phyloP scores from a whole-genome alignment of 2,329 filamentous ascomycete genomes.

The Aspergillus ibericus region DNA sequence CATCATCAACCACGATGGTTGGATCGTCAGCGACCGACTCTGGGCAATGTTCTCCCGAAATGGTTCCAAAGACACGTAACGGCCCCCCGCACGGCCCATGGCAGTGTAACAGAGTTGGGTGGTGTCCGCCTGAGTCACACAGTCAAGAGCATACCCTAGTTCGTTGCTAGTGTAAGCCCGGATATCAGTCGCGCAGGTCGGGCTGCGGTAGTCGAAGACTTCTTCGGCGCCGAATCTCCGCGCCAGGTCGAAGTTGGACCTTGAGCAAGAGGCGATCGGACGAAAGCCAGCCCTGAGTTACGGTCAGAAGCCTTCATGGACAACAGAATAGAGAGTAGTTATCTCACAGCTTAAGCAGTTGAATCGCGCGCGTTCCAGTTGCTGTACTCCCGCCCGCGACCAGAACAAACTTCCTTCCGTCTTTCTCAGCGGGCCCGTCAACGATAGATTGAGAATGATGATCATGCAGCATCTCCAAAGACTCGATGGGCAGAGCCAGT shows the following conservation, averaged over 20 bases:
- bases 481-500: slow-evolving; percentile 8
- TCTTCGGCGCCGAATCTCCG: slow-evolving; percentile 45
- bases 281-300: slow-evolving; percentile 35
- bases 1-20: slow-evolving; percentile 30
- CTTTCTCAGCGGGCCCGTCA: slow-evolving; percentile 6
- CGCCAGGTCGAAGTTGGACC: slow-evolving; percentile 46
- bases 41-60: not conserved
- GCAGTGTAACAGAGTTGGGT: slow-evolving; percentile 41
- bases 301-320: not conserved
- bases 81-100: not conserved
- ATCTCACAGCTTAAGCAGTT: slow-evolving; percentile 41
- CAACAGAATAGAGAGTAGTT: not conserved
- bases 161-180: slow-evolving; percentile 39
- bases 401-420: slow-evolving; percentile 35
- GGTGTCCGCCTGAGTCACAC: slow-evolving; percentile 37
- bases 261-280: slow-evolving; percentile 49
- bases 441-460: not conserved
- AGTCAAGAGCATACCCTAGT: slow-evolving; percentile 47
- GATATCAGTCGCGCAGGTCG: slow-evolving; percentile 40
- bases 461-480: too few species aligned
- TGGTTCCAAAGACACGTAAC: not conserved
- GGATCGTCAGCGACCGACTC: slow-evolving; percentile 12
- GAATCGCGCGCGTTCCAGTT: slow-evolving; percentile 47
- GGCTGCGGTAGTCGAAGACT: slow-evolving; percentile 48
- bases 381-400: slow-evolving; percentile 50